Evolutionary conservation across 371 early-diverging fungal species (phyloP).

Genomic region (Mucor racemosus): DNA sequence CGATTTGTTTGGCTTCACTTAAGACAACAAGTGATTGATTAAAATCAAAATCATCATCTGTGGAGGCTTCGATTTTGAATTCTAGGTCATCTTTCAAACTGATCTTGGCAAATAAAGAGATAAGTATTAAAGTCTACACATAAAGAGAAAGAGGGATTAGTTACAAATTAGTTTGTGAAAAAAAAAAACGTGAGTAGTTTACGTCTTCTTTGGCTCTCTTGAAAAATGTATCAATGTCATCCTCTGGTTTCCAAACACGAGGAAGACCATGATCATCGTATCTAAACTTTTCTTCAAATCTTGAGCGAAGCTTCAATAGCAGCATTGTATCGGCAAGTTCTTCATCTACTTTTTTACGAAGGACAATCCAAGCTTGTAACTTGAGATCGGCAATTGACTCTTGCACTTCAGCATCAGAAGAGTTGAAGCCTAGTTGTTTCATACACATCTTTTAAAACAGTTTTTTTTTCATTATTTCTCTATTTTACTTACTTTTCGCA

Average conservation of each 20-base stretch:
- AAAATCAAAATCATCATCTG: conserved; percentile 63
- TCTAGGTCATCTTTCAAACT: conserved; percentile 48
- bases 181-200: not conserved
- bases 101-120: conserved; percentile 70
- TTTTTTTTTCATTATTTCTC: too few species aligned
- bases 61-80: conserved; percentile 42
- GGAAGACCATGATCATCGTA: conserved; percentile 94
- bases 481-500: conserved; percentile 22
- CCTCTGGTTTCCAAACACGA: conserved; percentile 91
- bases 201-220: conserved; percentile 71
- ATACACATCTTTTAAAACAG: not conserved
- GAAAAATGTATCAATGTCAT: conserved; percentile 92
- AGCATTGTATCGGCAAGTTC: conserved; percentile 84
- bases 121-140: conserved; percentile 58
- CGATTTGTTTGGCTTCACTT: conserved; percentile 72
- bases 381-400: conserved; percentile 55
- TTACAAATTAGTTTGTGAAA: not conserved
- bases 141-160: not conserved
- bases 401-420: conserved; percentile 55
- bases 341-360: conserved; percentile 77
- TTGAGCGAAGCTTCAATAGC: conserved; percentile 70
- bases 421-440: conserved; percentile 59
- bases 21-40: conserved; percentile 66
- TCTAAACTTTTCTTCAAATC: conserved; percentile 90
- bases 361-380: conserved; percentile 73